phyloP scores from a whole-genome alignment of 495 filamentous ascomycete genomes.

The Cercophora sp. region DNA sequence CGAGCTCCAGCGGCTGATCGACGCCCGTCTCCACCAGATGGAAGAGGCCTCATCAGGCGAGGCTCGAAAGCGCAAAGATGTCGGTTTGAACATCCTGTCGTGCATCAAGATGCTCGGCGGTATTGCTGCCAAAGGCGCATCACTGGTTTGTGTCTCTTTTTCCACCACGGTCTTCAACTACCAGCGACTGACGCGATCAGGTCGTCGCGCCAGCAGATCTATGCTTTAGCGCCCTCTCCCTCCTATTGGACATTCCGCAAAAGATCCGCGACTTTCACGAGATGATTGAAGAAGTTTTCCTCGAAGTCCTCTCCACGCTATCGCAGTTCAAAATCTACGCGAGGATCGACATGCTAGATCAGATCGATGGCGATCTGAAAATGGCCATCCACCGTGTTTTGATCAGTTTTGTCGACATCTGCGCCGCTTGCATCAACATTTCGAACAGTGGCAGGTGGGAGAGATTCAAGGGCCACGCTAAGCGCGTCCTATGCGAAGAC shows the following conservation, averaged over 20 bases:
- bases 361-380: not conserved
- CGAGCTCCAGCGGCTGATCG: not conserved
- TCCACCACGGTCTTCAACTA: not conserved
- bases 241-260: constrained; percentile 1
- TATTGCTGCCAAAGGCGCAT: not conserved
- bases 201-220: not conserved
- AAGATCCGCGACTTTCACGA: not conserved
- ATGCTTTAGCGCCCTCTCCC: not conserved
- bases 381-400: not conserved
- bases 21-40: not conserved
- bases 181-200: not conserved
- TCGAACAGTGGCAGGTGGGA: not conserved
- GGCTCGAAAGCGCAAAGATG: not conserved
- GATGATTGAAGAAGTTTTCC: not conserved
- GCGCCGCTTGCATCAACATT: constrained; percentile 1
- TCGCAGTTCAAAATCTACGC: constrained; percentile 2
- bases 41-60: not conserved
- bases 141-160: not conserved
- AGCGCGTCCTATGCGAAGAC: not conserved
- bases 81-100: not conserved
- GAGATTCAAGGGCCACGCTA: constrained; percentile 4
- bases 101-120: not conserved
- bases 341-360: not conserved
- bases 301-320: not conserved
- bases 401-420: constrained; percentile 6